phyloP scores from a whole-genome alignment of 1,284 basidiomycete genomes.

The Austroboletus novae-zelandiae region DNA sequence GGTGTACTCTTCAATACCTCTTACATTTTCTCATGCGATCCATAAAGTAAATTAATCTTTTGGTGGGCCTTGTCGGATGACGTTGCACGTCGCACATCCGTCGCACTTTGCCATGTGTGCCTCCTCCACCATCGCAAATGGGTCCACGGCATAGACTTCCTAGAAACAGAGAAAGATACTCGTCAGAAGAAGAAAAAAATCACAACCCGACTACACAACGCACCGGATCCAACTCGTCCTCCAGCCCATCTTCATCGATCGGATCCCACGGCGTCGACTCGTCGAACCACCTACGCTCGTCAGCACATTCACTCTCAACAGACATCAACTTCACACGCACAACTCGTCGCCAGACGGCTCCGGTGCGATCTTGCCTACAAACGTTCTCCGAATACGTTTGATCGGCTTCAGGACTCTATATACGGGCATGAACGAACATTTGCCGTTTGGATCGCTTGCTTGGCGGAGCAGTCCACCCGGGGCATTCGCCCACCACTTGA shows the following conservation, averaged over 20 bases:
- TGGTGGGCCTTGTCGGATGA: too few relatives aligned
- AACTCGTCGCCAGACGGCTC: conserved; percentile 4
- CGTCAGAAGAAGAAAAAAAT: too few relatives aligned
- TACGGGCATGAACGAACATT: conserved; percentile 12
- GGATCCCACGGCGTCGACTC: background rate
- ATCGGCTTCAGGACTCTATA: conserved; percentile 3
- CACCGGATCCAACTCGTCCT: background rate
- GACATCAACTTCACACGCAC: background rate
- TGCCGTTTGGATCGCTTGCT: conserved; percentile 1
- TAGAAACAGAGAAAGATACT: too few relatives aligned
- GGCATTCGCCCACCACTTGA: conserved; percentile 7
- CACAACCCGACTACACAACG: background rate
- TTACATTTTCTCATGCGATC: too few relatives aligned
- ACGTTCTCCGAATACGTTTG: conserved; percentile 4
- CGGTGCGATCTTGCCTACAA: conserved; percentile 5
- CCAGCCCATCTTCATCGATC: background rate
- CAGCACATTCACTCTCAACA: too few relatives aligned
- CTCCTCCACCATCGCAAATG: too few relatives aligned
- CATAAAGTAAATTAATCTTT: too few relatives aligned
- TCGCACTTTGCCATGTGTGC: too few relatives aligned
- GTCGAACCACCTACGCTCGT: background rate
- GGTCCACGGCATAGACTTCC: too few relatives aligned
- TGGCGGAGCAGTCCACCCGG: conserved; percentile 8
- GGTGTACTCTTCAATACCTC: too few relatives aligned
- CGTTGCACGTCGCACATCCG: too few relatives aligned